phyloP scores from a whole-genome alignment of 305 asterid genomes.

The Coffea humblotiana region DNA sequence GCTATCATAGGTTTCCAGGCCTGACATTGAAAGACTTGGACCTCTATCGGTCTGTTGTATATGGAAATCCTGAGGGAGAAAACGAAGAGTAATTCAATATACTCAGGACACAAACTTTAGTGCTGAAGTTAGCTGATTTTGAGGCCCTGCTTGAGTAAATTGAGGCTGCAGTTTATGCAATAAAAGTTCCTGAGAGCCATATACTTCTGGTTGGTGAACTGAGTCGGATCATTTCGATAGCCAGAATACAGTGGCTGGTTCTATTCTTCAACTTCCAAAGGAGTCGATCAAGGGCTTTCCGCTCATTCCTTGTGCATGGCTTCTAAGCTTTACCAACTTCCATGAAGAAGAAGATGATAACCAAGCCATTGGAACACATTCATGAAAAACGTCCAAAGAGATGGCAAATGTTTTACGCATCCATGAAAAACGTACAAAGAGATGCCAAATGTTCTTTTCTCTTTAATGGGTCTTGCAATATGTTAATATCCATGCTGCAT shows the following conservation, averaged over 20 bases:
- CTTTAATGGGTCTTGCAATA: neutral
- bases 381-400: too few relatives aligned
- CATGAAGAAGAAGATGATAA: too few relatives aligned
- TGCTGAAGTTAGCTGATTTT: neutral
- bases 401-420: too few relatives aligned
- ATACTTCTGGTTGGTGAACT: neutral
- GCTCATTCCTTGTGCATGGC: neutral
- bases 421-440: too few relatives aligned
- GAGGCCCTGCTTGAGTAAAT: neutral
- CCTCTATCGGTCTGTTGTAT: slow-evolving; percentile 68
- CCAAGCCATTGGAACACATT: too few relatives aligned
- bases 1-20: slow-evolving; percentile 83
- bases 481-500: too few relatives aligned
- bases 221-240: neutral
- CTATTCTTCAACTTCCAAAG: neutral
- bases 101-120: neutral
- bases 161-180: neutral
- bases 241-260: neutral
- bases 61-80: slow-evolving; percentile 51
- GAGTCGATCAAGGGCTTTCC: neutral
- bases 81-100: slow-evolving; percentile 14
- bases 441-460: too few relatives aligned
- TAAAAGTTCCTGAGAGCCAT: neutral
- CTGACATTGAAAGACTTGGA: slow-evolving; percentile 59
- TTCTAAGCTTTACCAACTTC: too few relatives aligned